Percentiles rank a stretch among this genome's conserved stretches.
phyloP scores from a whole-genome alignment of 2,329 filamentous ascomycete species.

The Macrophomina pseudophaseolina region DNA sequence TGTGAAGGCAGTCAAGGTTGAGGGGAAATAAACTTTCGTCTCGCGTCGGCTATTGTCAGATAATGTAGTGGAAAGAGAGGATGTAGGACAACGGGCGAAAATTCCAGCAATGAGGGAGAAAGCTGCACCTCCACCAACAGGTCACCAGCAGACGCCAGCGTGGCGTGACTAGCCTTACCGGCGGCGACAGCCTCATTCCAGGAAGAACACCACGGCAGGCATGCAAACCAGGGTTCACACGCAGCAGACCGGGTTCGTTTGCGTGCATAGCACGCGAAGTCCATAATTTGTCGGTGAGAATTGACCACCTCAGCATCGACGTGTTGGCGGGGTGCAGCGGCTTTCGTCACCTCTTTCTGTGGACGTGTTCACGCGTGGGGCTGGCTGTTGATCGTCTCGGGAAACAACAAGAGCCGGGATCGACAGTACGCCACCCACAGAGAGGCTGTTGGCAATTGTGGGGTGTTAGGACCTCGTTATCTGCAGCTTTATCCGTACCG shows the following conservation, averaged over 20 bases:
- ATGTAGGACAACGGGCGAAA: neutral
- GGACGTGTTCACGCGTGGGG: neutral
- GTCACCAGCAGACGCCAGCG: neutral
- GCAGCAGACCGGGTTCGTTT: neutral
- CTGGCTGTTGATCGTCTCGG: constrained; percentile 4
- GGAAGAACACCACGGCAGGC: neutral
- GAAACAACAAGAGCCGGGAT: neutral
- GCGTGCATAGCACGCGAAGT: neutral
- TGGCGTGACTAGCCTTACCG: neutral
- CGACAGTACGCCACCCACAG: neutral
- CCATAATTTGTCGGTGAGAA: constrained; percentile 10
- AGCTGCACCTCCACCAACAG: neutral
- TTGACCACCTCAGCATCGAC: constrained; percentile 8
- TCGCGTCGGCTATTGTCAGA: neutral
- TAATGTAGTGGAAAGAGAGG: neutral
- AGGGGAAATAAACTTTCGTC: neutral
- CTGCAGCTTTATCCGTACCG: too few relatives aligned
- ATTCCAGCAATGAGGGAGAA: neutral
- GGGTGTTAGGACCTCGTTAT: neutral
- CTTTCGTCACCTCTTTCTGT: neutral
- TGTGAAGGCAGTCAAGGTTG: neutral
- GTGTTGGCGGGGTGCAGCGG: constrained; percentile 8
- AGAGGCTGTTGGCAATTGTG: neutral
- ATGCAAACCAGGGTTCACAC: neutral
- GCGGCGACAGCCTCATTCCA: neutral